Evolutionary conservation across 2,329 filamentous ascomycete species (phyloP).

Genomic region (Thielaviopsis ethacetica): DNA sequence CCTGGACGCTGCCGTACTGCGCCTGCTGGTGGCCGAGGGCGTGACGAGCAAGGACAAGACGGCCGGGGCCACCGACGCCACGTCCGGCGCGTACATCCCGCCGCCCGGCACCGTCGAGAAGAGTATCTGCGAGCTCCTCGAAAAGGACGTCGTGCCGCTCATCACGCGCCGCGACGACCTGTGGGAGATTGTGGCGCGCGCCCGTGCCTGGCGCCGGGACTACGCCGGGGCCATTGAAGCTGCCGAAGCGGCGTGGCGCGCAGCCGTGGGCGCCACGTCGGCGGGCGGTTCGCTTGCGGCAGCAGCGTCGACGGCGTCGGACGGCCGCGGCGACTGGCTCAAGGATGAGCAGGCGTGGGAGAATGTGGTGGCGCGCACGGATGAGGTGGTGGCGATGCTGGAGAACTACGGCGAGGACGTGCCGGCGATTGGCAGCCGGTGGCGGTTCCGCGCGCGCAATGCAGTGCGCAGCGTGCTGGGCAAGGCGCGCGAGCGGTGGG

Average conservation of each 20-base stretch:
- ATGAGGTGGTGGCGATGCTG: conserved; percentile 67
- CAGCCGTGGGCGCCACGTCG: conserved; percentile 38
- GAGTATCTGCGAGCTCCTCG: conserved; percentile 55
- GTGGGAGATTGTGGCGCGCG: conserved; percentile 57
- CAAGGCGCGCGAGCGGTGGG: conserved; percentile 67
- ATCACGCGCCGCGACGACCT: conserved; percentile 66
- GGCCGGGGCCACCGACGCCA: conserved; percentile 18
- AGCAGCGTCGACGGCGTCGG: conserved; percentile 19
- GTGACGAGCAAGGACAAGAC: conserved; percentile 28
- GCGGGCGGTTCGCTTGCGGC: conserved; percentile 27
- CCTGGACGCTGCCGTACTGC: conserved; percentile 58
- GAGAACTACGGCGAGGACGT: conserved; percentile 57
- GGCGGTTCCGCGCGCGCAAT: conserved; percentile 78
- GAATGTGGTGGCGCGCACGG: conserved; percentile 58
- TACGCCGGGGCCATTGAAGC: conserved; percentile 61
- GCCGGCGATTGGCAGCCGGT: conserved; percentile 56
- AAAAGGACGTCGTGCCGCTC: conserved; percentile 59
- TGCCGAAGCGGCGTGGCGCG: conserved; percentile 80
- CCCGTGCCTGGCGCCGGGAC: conserved; percentile 58
- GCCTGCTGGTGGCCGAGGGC: conserved; percentile 54
- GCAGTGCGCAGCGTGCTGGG: conserved; percentile 73
- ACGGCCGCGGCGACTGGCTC: conserved; percentile 20
- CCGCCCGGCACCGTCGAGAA: conserved; percentile 43
- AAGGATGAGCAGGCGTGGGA: conserved; percentile 51
- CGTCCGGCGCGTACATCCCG: not conserved